Conservation (phyloP, 2,329 filamentous ascomycete species). For the Sporothrix pseudoabietina region DNA sequence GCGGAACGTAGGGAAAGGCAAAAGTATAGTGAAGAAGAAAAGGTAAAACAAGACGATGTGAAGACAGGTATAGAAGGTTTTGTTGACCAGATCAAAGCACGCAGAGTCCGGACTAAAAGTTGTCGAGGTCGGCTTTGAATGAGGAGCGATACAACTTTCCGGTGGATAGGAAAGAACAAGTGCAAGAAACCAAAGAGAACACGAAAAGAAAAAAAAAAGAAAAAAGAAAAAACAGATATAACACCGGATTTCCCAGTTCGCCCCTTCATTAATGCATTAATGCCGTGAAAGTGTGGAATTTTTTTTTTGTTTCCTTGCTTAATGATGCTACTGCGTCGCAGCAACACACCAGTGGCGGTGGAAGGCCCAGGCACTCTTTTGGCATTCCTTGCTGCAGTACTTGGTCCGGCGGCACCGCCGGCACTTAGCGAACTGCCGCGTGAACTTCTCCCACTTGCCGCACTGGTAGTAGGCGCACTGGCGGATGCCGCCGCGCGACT, state of each 20-base stretch:
- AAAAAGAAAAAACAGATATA: not conserved
- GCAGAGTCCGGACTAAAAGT: no score
- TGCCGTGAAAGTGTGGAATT: slow-evolving; percentile 13
- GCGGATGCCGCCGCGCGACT: slow-evolving; percentile 87
- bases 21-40: not conserved
- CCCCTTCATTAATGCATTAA: slow-evolving; percentile 24
- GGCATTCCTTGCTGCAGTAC: slow-evolving; percentile 99
- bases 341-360: slow-evolving; percentile 97
- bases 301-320: not conserved
- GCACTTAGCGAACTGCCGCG: slow-evolving; percentile 96
- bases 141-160: no score
- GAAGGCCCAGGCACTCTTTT: slow-evolving; percentile 98
- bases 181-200: not conserved
- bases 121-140: no score
- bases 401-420: slow-evolving; percentile 94
- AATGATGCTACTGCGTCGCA: slow-evolving; percentile 54
- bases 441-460: slow-evolving; percentile 97
- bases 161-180: not conserved
- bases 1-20: not conserved
- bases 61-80: not conserved
- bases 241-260: not conserved
- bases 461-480: slow-evolving; percentile 98
- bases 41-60: not conserved
- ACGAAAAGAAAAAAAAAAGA: not conserved
- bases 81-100: no score